Percentiles rank a stretch among this genome's conserved stretches.
Conservation (phyloP, 306 rosid species). For the Phaseolus lunatus region DNA sequence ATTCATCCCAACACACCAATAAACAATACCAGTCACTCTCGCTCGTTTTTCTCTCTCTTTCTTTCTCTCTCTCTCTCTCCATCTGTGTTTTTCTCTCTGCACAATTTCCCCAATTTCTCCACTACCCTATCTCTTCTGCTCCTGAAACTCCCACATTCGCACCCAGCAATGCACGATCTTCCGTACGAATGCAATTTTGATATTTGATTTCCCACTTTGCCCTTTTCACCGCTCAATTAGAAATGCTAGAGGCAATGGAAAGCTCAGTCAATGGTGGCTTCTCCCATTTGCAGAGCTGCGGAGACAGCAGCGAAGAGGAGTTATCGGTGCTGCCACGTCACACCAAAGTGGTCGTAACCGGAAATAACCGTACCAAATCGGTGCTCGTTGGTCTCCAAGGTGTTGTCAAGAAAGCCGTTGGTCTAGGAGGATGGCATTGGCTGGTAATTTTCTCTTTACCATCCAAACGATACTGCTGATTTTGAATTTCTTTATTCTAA, state of each 20-base stretch:
- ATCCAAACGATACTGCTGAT: constrained; percentile 20
- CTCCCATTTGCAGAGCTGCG: constrained; percentile 90
- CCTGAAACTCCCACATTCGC: constrained; percentile 49
- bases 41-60: constrained; percentile 32
- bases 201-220: constrained; percentile 33
- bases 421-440: constrained; percentile 99
- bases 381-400: constrained; percentile 98
- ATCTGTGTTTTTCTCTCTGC: constrained; percentile 66
- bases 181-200: constrained; percentile 51
- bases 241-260: constrained; percentile 92
- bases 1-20: constrained; percentile 88
- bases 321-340: constrained; percentile 96
- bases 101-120: constrained; percentile 58
- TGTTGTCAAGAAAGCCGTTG: constrained; percentile 98
- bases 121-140: constrained; percentile 41
- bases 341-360: constrained; percentile 97
- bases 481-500: constrained; percentile 3
- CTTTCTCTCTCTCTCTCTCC: constrained; percentile 25
- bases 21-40: constrained; percentile 70
- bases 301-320: constrained; percentile 98
- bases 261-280: constrained; percentile 84
- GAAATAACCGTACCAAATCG: constrained; percentile 97
- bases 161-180: constrained; percentile 73
- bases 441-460: constrained; percentile 66
- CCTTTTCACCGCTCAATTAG: not conserved